Conservation (phyloP, 495 filamentous ascomycete genomes). For the Podospora pseudopauciseta region DNA sequence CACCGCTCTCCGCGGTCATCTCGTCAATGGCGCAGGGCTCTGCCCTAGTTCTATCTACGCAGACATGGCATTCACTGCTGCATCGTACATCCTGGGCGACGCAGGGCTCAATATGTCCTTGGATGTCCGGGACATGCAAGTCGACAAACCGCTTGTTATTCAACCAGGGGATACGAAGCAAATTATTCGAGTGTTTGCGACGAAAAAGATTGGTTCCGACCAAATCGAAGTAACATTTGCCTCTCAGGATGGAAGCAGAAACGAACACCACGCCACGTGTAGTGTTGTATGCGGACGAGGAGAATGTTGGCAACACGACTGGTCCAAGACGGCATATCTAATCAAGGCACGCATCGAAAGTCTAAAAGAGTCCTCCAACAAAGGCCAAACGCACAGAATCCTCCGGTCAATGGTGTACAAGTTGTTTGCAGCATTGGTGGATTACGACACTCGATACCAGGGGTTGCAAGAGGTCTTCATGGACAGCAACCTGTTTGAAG, state of each 20-base stretch:
- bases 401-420: slow-evolving; percentile 61
- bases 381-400: slow-evolving; percentile 43
- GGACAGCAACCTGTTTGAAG: slow-evolving; percentile 28
- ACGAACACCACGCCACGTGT: slow-evolving; percentile 38
- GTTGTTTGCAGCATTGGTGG: slow-evolving; percentile 56
- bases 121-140: slow-evolving; percentile 51
- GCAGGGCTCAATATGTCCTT: slow-evolving; percentile 38
- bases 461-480: slow-evolving; percentile 27
- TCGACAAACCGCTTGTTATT: slow-evolving; percentile 55
- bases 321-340: slow-evolving; percentile 41
- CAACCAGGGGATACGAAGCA: slow-evolving; percentile 23
- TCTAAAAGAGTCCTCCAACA: slow-evolving; percentile 34
- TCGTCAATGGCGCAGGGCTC: slow-evolving; percentile 51
- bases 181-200: slow-evolving; percentile 23
- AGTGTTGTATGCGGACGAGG: slow-evolving; percentile 31
- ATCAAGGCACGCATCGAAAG: slow-evolving; percentile 39
- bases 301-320: slow-evolving; percentile 36
- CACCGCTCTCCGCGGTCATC: slow-evolving; percentile 56
- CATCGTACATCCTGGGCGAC: slow-evolving; percentile 51
- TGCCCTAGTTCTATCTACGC: slow-evolving; percentile 54
- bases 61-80: slow-evolving; percentile 64
- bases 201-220: slow-evolving; percentile 13
- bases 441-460: slow-evolving; percentile 42
- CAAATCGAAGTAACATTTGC: slow-evolving; percentile 21
- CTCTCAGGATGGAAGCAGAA: slow-evolving; percentile 20